phyloP scores from a whole-genome alignment of 2,329 filamentous ascomycete species.

The Colletotrichum sublineola region DNA sequence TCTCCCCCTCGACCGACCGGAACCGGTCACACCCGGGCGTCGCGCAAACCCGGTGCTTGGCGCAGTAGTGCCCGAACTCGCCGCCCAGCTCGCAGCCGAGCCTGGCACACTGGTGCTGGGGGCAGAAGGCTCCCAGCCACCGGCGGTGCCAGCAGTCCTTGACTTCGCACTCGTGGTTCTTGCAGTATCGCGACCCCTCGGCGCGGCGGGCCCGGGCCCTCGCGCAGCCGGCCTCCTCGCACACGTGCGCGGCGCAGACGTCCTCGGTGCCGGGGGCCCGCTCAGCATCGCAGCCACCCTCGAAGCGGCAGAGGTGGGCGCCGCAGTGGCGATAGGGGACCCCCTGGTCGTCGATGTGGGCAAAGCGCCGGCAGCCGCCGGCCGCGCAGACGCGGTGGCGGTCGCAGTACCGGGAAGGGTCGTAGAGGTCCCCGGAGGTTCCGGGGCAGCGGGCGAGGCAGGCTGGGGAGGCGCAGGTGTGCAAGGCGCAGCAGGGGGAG shows the following conservation, averaged over 20 bases:
- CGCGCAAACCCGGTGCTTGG: slow-evolving; percentile 43
- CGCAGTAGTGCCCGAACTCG: slow-evolving; percentile 44
- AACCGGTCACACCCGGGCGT: slow-evolving; percentile 32
- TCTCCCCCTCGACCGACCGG: slow-evolving; percentile 36
- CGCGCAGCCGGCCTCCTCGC: slow-evolving; percentile 45
- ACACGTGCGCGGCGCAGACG: slow-evolving; percentile 45
- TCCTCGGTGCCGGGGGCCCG: slow-evolving; percentile 38
- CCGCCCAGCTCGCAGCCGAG: slow-evolving; percentile 47
- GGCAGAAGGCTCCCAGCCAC: slow-evolving; percentile 45
- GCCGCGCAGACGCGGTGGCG: slow-evolving; percentile 48
- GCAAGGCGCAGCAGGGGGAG: slow-evolving; percentile 45
- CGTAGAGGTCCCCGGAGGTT: slow-evolving; percentile 38
- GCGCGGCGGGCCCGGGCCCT: slow-evolving; percentile 36
- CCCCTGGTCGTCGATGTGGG: slow-evolving; percentile 47
- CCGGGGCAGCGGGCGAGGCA: slow-evolving; percentile 46
- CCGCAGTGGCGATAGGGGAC: slow-evolving; percentile 47
- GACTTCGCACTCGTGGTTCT: slow-evolving; percentile 47
- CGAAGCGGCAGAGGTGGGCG: slow-evolving; percentile 48
- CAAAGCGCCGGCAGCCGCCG: slow-evolving; percentile 45
- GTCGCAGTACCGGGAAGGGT: slow-evolving; percentile 47
- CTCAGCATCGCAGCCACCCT: slow-evolving; percentile 45
- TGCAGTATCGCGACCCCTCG: slow-evolving; percentile 40
- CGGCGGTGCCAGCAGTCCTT: slow-evolving; percentile 45
- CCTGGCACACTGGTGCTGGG: slow-evolving; percentile 47
- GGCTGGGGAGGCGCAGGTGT: slow-evolving; percentile 48